Evolutionary conservation across 163 green algal genomes (phyloP), one percentile per base, ranked within the genome.

Genomic region (Volvox carteri): DNA sequence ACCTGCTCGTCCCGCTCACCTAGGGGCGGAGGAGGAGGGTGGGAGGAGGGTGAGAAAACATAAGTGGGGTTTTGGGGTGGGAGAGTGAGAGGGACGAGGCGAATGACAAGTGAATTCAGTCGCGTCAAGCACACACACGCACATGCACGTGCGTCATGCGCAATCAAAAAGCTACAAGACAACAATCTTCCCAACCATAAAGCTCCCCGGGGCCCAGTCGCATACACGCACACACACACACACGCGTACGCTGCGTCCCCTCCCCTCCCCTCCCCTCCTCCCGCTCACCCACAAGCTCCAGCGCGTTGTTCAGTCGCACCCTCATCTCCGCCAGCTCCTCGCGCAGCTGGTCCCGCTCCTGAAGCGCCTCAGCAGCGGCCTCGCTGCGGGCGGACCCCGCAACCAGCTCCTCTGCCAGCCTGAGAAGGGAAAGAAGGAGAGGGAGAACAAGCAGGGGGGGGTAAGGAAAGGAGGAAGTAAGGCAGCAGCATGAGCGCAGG

Each of bases 1-100:
- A 99, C 88, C 85, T 93, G 91, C 94, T 99, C 98, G 77, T 99
- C 97, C 21, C 95, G 93, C 93, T 98, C 96, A 5, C 95, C 95
- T 75, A 95, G 12, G 75, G 14, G 56, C 19, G 19, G 58, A 6
- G 58, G 48, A 14, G 14, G 48, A 14, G 48, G 48, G 14, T 23
- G 48, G 48, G 48, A 14, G 14, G 48, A 58, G n/a, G n/a, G n/a
- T n/a, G n/a, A n/a, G n/a, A n/a, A n/a, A n/a, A n/a, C n/a, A n/a
- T n/a, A n/a, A n/a, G n/a, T n/a, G n/a, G n/a, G n/a, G n/a, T n/a
- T n/a, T n/a, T n/a, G n/a, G n/a, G n/a, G n/a, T n/a, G n/a, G n/a
- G n/a, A n/a, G n/a, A n/a, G n/a, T n/a, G n/a, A n/a, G n/a, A n/a
- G n/a, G n/a, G n/a, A n/a, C n/a, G n/a, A n/a, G n/a, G n/a, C n/a